Conservation (phyloP, 768 basidiomycete species). For the Galerina sulciceps region DNA sequence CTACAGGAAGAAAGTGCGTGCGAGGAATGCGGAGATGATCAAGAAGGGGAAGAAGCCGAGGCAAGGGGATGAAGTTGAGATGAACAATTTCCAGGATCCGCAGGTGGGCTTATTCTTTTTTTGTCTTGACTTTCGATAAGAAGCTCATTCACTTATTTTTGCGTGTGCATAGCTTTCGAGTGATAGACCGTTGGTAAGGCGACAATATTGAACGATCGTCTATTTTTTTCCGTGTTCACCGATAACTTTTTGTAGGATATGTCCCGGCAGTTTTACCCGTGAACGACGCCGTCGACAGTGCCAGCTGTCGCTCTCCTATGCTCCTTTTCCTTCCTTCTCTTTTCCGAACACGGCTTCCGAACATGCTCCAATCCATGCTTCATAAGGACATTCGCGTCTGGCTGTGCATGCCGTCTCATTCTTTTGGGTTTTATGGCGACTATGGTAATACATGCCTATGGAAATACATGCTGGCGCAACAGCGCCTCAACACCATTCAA, state of each 20-base stretch:
- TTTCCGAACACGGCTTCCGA: neutral
- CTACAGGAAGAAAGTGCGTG: slow-evolving; percentile 27
- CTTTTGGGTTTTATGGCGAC: too few species aligned
- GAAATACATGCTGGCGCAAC: too few species aligned
- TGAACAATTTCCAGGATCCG: slow-evolving; percentile 45
- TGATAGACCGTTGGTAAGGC: slow-evolving; percentile 20
- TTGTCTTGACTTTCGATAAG: neutral
- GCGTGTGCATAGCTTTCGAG: slow-evolving; percentile 17
- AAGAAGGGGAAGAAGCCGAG: slow-evolving; percentile 18
- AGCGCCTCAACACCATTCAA: too few species aligned
- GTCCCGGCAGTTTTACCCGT: slow-evolving; percentile 19
- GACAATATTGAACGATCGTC: neutral
- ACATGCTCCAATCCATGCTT: neutral
- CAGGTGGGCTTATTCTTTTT: slow-evolving; percentile 18
- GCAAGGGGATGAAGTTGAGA: slow-evolving; percentile 24
- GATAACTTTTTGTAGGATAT: slow-evolving; percentile 15
- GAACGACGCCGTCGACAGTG: neutral
- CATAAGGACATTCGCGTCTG: neutral
- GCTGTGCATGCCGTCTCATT: neutral
- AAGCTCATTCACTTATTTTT: neutral
- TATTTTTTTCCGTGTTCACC: neutral
- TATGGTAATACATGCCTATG: too few species aligned
- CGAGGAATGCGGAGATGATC: slow-evolving; percentile 18
- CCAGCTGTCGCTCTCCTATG: neutral
- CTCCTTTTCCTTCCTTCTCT: neutral